Evolutionary conservation across 805 yeast genomes (phyloP), one percentile per base, ranked within the genome.

Genomic region (Pichia heedii): DNA sequence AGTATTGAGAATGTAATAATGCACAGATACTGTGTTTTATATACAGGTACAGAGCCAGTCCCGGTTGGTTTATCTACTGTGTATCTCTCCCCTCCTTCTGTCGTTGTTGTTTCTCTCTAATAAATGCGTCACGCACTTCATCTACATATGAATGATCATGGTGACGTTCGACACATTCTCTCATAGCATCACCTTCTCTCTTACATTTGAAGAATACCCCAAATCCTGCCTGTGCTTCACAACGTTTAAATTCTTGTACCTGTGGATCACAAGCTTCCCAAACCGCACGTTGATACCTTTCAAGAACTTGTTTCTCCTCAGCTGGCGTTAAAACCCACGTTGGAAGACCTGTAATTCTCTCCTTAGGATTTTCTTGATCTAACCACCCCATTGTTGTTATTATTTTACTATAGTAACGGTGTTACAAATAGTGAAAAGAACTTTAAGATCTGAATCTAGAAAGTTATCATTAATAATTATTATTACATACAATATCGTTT

Each of bases 321-420:
- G 71, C 73, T 13, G 93, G 90, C 0, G 85, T 74, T 20, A 84
- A 65, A 49, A 82, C 74, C 94, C 94, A 84, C 12, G 74, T 66
- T 1, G 94, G 94, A 22, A 84, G 63, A 9, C 66, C 66, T 2
- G 59, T 58, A 7, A 58, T 55, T 34, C 59, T 53, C 36, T 56
- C 54, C 49, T 59, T 52, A 32, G 58, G 58, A 57, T 54, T 56
- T 16, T 18, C 42, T 21, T n/a, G 10, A 29, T 29, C 32, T 29
- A 29, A 29, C 32, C 32, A 29, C n/a, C 32, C 32, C 32, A 29
- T 27, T 8, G 8, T 12, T 24, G 8, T 9, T 24, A 9, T 9
- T 24, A 24, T 24, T 24, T 9, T 24, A 24, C 11, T 24, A 4
- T 24, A 3, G 8, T 9, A 4, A n/a, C n/a, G n/a, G n/a, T n/a